Percentiles rank a stretch among this genome's conserved stretches.
These are phyloP conservation scores for Stachybotrys elegans DNA, from an alignment of 2,329 filamentous ascomycete species.

Conservation along the genomic window DNA sequence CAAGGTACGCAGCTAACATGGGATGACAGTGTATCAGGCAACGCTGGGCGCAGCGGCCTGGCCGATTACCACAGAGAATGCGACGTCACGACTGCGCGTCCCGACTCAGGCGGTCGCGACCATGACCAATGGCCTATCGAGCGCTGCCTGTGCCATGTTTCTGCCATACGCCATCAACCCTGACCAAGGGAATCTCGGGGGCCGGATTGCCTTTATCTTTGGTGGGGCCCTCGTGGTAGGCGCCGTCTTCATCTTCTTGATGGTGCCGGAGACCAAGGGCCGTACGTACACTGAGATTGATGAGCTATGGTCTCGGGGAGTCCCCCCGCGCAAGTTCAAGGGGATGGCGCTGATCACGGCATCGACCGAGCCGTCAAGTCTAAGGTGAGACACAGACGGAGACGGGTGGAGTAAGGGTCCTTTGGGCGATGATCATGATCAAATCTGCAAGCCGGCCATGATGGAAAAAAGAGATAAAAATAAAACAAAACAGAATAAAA, in stretches of 20 bases:
- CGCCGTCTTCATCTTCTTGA: slow-evolving; percentile 23
- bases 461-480: no score
- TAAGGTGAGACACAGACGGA: no score
- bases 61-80: slow-evolving; percentile 4
- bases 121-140: slow-evolving; percentile 4
- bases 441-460: no score
- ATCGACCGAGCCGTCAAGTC: no score
- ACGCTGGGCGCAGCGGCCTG: slow-evolving; percentile 6
- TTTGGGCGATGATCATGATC: no score
- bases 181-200: slow-evolving; percentile 24
- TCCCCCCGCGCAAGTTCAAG: slow-evolving; percentile 2
- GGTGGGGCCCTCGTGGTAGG: slow-evolving; percentile 20
- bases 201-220: slow-evolving; percentile 33
- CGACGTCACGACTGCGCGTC: slow-evolving; percentile 3
- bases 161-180: slow-evolving; percentile 17
- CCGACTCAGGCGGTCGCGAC: slow-evolving; percentile 6
- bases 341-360: not conserved
- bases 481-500: no score
- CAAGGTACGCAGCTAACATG: not conserved
- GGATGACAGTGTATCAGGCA: slow-evolving; percentile 5
- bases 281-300: slow-evolving; percentile 17
- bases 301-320: slow-evolving; percentile 12
- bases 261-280: slow-evolving; percentile 26
- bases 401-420: no score
- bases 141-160: slow-evolving; percentile 12